Percentiles rank a stretch among this genome's conserved stretches.
phyloP scores from a whole-genome alignment of 192 early-diverging fungal species.

The Dissophora globulifera region DNA sequence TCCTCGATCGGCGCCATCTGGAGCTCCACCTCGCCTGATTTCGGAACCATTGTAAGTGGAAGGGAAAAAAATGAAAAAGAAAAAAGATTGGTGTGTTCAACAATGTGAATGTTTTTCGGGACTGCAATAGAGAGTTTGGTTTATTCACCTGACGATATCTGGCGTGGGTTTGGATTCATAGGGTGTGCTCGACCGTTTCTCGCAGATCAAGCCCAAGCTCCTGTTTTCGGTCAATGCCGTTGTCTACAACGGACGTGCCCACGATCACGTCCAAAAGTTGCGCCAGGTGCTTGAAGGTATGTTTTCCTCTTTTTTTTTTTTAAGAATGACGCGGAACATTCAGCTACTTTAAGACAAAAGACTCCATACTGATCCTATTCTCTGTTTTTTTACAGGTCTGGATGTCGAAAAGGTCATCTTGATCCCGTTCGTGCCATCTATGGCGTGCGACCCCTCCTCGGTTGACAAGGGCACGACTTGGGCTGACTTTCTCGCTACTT shows the following conservation, averaged over 20 bases:
- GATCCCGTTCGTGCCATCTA: conserved; percentile 73
- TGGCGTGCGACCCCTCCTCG: conserved; percentile 27
- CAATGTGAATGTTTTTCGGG: too few species aligned
- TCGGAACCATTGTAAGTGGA: conserved; percentile 81
- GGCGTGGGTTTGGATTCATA: conserved; percentile 31
- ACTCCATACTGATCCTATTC: background rate
- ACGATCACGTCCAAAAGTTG: conserved; percentile 83
- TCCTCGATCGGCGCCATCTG: conserved; percentile 91
- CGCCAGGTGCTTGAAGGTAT: conserved; percentile 73
- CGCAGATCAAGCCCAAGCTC: conserved; percentile 91
- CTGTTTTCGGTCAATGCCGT: conserved; percentile 92
- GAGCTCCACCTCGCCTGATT: conserved; percentile 95
- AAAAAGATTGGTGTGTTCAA: conserved; percentile 1
- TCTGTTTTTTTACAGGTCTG: conserved; percentile 52
- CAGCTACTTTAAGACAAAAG: too few species aligned
- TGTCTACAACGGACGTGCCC: conserved; percentile 90
- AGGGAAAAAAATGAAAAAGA: background rate
- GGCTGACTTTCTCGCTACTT: conserved; percentile 36
- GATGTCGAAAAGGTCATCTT: conserved; percentile 81
- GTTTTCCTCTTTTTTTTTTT: too few species aligned
- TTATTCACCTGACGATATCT: too few species aligned
- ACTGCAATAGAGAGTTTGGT: too few species aligned
- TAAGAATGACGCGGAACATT: background rate
- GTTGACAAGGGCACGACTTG: conserved; percentile 39
- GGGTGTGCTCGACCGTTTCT: conserved; percentile 93